A percentile compares a stretch with the other conserved stretches of the same genome.
phyloP scores from a whole-genome alignment of 2,329 filamentous ascomycete genomes.

The Calonectria pteridis region DNA sequence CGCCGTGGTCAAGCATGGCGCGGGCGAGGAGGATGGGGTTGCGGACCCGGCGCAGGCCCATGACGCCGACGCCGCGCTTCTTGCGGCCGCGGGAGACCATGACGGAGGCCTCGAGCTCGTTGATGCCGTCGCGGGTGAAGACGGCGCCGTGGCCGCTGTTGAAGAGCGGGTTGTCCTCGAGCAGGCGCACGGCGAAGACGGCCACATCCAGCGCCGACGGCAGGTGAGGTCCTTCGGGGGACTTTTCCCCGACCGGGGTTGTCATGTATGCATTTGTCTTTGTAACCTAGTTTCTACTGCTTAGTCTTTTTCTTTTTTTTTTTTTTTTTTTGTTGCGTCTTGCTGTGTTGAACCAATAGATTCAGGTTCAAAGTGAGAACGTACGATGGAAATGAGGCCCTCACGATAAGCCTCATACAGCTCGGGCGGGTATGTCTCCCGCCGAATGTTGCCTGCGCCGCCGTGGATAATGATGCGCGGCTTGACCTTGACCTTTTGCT shows the following conservation, averaged over 20 bases:
- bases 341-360: neutral
- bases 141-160: slow-evolving; percentile 88
- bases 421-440: slow-evolving; percentile 67
- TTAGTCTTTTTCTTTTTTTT: neutral
- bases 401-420: slow-evolving; percentile 70
- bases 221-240: neutral
- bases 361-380: slow-evolving; percentile 20
- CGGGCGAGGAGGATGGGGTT: slow-evolving; percentile 83
- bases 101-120: slow-evolving; percentile 87
- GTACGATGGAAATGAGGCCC: slow-evolving; percentile 72
- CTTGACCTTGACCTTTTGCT: slow-evolving; percentile 53
- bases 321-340: neutral
- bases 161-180: slow-evolving; percentile 87
- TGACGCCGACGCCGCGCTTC: slow-evolving; percentile 84
- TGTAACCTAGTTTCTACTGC: slow-evolving; percentile 51
- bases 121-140: slow-evolving; percentile 84
- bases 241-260: slow-evolving; percentile 42
- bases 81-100: slow-evolving; percentile 82
- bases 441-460: slow-evolving; percentile 78
- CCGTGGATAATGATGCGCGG: slow-evolving; percentile 79
- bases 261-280: slow-evolving; percentile 62
- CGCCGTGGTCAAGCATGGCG: slow-evolving; percentile 76
- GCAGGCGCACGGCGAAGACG: slow-evolving; percentile 78
- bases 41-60: slow-evolving; percentile 78
- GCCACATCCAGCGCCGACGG: slow-evolving; percentile 79